Percentiles rank a stretch among this genome's conserved stretches.
Evolutionary conservation across 139 green algal species (phyloP).

Genomic region (Coccomyxa sp.): DNA sequence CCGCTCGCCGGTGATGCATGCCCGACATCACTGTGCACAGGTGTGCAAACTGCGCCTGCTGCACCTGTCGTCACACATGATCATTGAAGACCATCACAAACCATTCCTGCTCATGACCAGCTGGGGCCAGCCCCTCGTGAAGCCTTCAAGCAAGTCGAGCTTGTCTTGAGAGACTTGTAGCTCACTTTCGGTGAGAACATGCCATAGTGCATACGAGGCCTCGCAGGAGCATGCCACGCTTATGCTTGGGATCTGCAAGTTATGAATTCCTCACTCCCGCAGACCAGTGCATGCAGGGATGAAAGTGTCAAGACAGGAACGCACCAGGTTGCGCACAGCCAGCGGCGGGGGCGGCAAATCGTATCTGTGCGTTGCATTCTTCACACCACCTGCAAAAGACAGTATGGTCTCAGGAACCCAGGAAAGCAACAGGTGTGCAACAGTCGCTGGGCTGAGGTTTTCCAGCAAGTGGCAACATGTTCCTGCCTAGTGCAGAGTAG

Average conservation of each 20-base stretch:
- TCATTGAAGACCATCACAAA: constrained; percentile 4
- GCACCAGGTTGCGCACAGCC: constrained; percentile 57
- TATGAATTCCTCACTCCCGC: background rate
- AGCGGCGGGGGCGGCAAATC: constrained; percentile 80
- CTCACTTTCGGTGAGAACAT: background rate
- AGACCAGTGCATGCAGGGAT: too few species aligned
- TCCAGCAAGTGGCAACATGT: background rate
- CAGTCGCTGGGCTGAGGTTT: background rate
- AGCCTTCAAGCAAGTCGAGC: background rate
- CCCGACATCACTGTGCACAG: constrained; percentile 94
- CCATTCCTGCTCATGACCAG: background rate
- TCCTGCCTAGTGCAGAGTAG: background rate
- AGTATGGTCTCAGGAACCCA: too few species aligned
- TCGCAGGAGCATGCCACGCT: too few species aligned
- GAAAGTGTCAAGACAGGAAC: background rate
- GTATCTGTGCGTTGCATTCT: constrained; percentile 78
- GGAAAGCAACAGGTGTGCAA: background rate
- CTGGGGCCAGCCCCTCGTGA: background rate
- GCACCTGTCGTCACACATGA: constrained; percentile 37
- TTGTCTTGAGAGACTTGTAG: constrained; percentile 1
- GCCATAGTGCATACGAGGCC: background rate
- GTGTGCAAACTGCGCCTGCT: constrained; percentile 84
- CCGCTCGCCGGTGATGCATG: constrained; percentile 93
- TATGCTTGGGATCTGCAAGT: background rate
- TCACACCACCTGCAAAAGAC: constrained; percentile 58